Evolutionary conservation across 139 green algal species (phyloP), one percentile per base, ranked within the genome.

Genomic region (Asterochloris erici): DNA sequence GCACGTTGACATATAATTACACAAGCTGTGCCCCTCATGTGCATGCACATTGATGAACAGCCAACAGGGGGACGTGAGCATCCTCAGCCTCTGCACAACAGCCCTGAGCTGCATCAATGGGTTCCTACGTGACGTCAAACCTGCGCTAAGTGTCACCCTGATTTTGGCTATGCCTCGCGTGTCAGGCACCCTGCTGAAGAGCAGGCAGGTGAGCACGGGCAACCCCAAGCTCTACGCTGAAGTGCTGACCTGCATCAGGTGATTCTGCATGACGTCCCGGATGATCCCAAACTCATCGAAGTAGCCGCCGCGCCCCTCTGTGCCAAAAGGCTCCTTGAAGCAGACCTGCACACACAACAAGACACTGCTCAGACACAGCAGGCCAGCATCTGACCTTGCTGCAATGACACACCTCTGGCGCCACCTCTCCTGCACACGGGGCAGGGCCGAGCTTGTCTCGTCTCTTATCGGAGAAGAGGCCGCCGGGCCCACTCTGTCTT

Each of bases 251-350:
- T 98, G 95, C 19, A 92, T 89, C 23, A 98, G 86, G 84, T 98
- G 96, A 84, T 97, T 98, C 82, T 91, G 89, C 71, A 99, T 98
- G 77, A 99, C 94, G 84, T 99, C 97, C 0, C 97, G 88, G 74
- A 99, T 96, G 91, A 99, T 99, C 82, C 96, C 97, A 84, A 95
- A 98, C 64, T 92, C 81, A 89, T 99, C 96, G 91, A 99, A 99
- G 89, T 99, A 99, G 54, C 97, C 97, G 10, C 96, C 97, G 0
- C 97, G 85, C 4, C 97, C 97, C 81, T 96, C 84, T 13, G 93
- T 97, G 15, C 95, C 95, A 86, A 97, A 97, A 79, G 93, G 85
- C 88, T 98, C 97, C 88, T 92, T 98, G 91, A 99, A 99, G 14
- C 87, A 94, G 81, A 99, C 97, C 75, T 92, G 89, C 62, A 70